Conservation (phyloP, 345 rosid species). For the Linum tenue region DNA sequence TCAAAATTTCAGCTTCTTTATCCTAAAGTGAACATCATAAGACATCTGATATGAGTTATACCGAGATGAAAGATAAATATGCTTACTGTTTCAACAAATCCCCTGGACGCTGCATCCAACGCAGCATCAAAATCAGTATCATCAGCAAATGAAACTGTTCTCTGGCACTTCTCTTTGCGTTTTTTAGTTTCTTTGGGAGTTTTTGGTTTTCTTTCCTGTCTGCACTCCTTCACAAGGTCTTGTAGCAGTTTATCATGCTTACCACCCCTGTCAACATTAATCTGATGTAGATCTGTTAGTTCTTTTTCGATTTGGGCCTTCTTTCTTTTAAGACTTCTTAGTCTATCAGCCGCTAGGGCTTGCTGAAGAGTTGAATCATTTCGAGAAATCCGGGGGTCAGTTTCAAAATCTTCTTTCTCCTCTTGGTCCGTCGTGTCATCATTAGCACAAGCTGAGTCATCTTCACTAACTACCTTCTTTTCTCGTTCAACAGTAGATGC, state of each 20-base stretch:
- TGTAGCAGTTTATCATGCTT: conserved; percentile 33
- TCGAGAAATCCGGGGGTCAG: conserved; percentile 24
- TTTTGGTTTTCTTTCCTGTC: conserved; percentile 45
- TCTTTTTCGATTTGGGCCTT: conserved; percentile 58
- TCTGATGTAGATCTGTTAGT: conserved; percentile 32
- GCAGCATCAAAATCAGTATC: conserved; percentile 82
- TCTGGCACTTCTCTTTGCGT: conserved; percentile 41
- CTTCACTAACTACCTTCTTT: conserved; percentile 19
- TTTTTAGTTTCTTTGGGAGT: conserved; percentile 30
- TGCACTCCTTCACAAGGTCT: conserved; percentile 47
- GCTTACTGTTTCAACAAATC: conserved; percentile 87
- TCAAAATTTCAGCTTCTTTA: conserved; percentile 5
- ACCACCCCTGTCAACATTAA: conserved; percentile 20
- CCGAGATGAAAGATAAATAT: background rate
- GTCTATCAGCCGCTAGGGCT: conserved; percentile 73
- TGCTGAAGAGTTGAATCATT: conserved; percentile 57
- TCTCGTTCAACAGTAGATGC: conserved; percentile 56
- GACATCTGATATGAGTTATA: background rate
- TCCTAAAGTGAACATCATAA: conserved; percentile 11
- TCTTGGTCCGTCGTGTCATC: conserved; percentile 13
- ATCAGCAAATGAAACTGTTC: conserved; percentile 53
- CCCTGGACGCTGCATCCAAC: conserved; percentile 73
- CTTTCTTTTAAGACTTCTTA: conserved; percentile 64
- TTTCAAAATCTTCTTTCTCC: conserved; percentile 24
- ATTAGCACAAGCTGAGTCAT: conserved; percentile 14